A percentile compares a stretch with the other conserved stretches of the same genome.
These are phyloP conservation scores for Kandelia obovata DNA, from an alignment of 345 rosid genomes.

Conservation along the genomic window DNA sequence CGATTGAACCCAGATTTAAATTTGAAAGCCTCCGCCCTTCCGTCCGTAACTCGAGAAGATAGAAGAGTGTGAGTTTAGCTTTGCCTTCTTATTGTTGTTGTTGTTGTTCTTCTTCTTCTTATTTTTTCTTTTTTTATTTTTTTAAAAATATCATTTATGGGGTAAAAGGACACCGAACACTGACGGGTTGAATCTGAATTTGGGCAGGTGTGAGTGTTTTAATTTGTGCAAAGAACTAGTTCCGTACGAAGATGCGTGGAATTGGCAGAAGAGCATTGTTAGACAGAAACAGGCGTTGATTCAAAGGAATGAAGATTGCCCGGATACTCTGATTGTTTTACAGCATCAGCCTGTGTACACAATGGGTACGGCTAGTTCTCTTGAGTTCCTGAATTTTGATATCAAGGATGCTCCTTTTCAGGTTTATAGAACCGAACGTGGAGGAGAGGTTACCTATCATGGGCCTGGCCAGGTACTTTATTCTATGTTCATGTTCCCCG, in stretches of 20 bases:
- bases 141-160: background rate
- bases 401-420: constrained; percentile 58
- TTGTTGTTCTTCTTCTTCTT: no score
- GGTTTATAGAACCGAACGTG: constrained; percentile 74
- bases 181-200: background rate
- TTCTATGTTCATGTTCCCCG: background rate
- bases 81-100: background rate
- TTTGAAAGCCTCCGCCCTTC: background rate
- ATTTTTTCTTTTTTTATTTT: background rate
- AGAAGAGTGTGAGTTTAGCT: constrained; percentile 23
- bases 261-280: constrained; percentile 63
- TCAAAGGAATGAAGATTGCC: constrained; percentile 51
- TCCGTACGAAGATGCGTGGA: constrained; percentile 70
- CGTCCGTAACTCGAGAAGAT: constrained; percentile 11
- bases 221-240: constrained; percentile 59
- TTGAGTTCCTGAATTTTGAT: constrained; percentile 56
- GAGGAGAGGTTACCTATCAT: constrained; percentile 90
- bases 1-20: constrained; percentile 3
- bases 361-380: constrained; percentile 62
- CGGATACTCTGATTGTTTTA: constrained; percentile 59
- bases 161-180: no score
- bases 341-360: constrained; percentile 79
- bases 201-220: constrained; percentile 56
- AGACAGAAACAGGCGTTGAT: constrained; percentile 52
- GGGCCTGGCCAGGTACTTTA: constrained; percentile 85